A percentile compares a stretch with the other conserved stretches of the same genome.
These are phyloP conservation scores for Rubia peregrina DNA, from an alignment of 305 asterid genomes.

Conservation along the genomic window DNA sequence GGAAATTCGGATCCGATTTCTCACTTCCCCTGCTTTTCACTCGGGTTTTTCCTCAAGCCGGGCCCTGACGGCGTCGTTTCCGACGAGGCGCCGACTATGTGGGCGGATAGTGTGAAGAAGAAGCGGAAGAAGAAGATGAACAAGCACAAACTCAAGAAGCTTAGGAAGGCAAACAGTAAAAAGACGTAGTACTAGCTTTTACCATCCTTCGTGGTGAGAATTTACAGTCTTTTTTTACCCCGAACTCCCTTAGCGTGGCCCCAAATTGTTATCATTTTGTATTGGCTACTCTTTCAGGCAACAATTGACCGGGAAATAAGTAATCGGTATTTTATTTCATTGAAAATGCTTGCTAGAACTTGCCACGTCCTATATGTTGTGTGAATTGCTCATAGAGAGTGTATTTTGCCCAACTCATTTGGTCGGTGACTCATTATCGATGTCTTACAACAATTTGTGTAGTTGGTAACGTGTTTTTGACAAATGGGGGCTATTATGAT, in stretches of 20 bases:
- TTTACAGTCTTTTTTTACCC: not conserved
- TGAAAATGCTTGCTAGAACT: not conserved
- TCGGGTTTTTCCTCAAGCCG: slow-evolving; percentile 46
- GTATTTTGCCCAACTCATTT: not conserved
- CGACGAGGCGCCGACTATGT: slow-evolving; percentile 41
- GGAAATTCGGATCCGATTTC: slow-evolving; percentile 14
- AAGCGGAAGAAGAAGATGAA: slow-evolving; percentile 91
- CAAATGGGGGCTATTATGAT: not conserved
- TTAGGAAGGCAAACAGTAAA: slow-evolving; percentile 54
- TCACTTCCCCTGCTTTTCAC: slow-evolving; percentile 42
- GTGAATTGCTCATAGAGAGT: not conserved
- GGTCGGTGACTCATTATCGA: not conserved
- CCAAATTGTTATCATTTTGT: not conserved
- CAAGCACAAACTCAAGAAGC: slow-evolving; percentile 77
- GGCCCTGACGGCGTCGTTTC: slow-evolving; percentile 22
- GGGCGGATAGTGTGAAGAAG: slow-evolving; percentile 80
- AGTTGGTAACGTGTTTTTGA: too few relatives aligned
- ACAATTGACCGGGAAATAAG: not conserved
- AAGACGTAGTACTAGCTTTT: slow-evolving; percentile 30
- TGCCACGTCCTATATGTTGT: not conserved
- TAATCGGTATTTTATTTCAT: not conserved
- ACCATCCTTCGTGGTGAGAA: not conserved
- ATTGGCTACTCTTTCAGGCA: not conserved
- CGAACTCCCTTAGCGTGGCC: not conserved
- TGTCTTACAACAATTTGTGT: not conserved